These are phyloP conservation scores for Candida buenavistaensis DNA, from an alignment of 1,139 yeast species.

Conservation along the genomic window DNA sequence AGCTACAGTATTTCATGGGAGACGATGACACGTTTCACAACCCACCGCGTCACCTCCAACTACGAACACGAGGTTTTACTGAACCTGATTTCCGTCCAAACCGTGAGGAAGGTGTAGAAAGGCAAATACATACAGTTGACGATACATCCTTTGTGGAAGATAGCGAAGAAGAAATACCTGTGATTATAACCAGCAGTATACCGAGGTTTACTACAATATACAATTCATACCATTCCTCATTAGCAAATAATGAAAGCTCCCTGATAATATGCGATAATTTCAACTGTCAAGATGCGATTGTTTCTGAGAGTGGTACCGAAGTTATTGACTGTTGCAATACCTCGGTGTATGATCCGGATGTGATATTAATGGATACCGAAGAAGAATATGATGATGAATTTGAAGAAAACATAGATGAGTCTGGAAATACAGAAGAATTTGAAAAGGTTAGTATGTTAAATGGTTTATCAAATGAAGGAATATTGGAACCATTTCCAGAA, in stretches of 20 bases:
- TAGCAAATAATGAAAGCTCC: constrained; percentile 3
- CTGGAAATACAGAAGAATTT: constrained; percentile 9
- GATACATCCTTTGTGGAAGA: constrained; percentile 12
- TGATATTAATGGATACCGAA: constrained; percentile 5
- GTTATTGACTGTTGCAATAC: too few species aligned
- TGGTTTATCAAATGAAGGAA: background rate
- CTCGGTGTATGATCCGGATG: constrained; percentile 10
- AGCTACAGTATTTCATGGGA: background rate
- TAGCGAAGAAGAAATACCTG: constrained; percentile 16
- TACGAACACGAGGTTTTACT: constrained; percentile 4
- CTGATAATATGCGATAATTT: constrained; percentile 14
- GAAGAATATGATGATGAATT: constrained; percentile 10
- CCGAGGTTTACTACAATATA: constrained; percentile 5
- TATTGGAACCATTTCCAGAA: background rate
- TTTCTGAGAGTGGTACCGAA: too few species aligned
- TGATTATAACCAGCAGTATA: constrained; percentile 3
- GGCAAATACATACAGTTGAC: constrained; percentile 1
- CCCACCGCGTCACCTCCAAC: constrained; percentile 4
- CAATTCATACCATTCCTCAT: constrained; percentile 17
- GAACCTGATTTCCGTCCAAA: background rate
- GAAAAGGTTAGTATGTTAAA: constrained; percentile 9
- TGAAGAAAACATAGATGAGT: constrained; percentile 10
- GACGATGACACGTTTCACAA: background rate
- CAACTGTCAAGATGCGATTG: constrained; percentile 11
- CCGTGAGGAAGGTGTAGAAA: background rate